Base-by-base conservation (phyloP, 352 stramenopile species). In the Phytophthora ohioensis region DNA sequence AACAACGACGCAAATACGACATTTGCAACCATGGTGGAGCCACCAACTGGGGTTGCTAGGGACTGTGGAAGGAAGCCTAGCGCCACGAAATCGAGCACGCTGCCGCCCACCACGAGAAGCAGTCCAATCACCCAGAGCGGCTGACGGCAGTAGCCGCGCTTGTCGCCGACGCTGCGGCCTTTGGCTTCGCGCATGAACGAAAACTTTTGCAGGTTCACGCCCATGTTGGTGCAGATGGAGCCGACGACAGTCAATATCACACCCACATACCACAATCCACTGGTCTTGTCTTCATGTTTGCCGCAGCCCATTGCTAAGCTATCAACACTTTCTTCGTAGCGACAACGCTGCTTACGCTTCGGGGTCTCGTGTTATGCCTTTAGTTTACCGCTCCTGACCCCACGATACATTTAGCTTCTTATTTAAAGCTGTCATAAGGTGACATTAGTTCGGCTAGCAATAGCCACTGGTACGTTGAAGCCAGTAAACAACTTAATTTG, bases 151-250 rank as follows among this genome's bases (percentile, higher is more conserved):
- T 95, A 97, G n/a, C 69, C 45, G n/a, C 90, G 88, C 43, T 95
- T 94, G 57, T 67, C 47, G 27, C 65, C 84, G 39, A 85, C 56
- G 36, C 60, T 76, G 46, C 75, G 84, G 48, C 72, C 79, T 63
- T 90, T 92, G 51, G 83, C 77, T 64, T 96, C 90, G 42, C 79
- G 78, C 80, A 97, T 94, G 78, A 97, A 95, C 49, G 85, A 94
- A 66, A 92, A 95, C 64, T 97, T 97, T 78, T 97, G 88, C 60
- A 94, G 68, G 61, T 97, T 97, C 13, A 95, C 85, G 51, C 90
- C 90, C 62, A 97, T 85, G 74, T 97, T 95, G 70, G 85, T 93
- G 68, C 73, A 74, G 32, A 95, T 60, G 12, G 87, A 94, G 38
- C 81, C 84, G 36, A 91, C 56, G 76, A 95, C 84, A 59, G 64